These are phyloP conservation scores for Ogataea methylovora DNA, from an alignment of 805 yeast species.

Conservation along the genomic window DNA sequence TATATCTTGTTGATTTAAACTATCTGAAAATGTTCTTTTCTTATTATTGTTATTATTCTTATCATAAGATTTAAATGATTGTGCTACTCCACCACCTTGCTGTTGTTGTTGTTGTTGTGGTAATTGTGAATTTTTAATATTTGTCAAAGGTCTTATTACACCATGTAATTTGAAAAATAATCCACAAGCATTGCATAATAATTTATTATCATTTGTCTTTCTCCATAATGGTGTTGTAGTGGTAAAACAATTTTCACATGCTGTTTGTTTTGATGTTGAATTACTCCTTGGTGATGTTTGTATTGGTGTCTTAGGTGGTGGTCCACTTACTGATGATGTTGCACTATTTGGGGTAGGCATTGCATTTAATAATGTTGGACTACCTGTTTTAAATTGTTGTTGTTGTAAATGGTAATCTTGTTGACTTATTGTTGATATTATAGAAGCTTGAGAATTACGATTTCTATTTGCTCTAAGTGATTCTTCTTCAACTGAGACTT, in stretches of 20 bases:
- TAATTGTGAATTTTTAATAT: slow-evolving; percentile 3
- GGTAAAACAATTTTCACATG: slow-evolving; percentile 85
- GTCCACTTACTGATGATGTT: neutral
- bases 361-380: neutral
- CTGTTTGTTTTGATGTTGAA: slow-evolving; percentile 24
- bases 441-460: neutral
- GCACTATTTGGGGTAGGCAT: neutral
- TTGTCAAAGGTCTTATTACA: slow-evolving; percentile 24
- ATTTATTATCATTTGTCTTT: slow-evolving; percentile 69
- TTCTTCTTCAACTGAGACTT: slow-evolving; percentile 23
- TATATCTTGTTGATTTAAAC: no score
- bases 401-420: slow-evolving; percentile 5
- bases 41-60: neutral
- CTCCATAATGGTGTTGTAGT: slow-evolving; percentile 94
- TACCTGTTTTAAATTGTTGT: slow-evolving; percentile 1
- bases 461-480: slow-evolving; percentile 4
- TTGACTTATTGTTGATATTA: slow-evolving; percentile 3
- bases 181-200: slow-evolving; percentile 92
- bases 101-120: slow-evolving; percentile 3
- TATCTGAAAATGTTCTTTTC: neutral
- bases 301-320: slow-evolving; percentile 4
- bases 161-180: slow-evolving; percentile 85
- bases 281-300: neutral
- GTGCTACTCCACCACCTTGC: neutral
- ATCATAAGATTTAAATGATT: neutral